phyloP scores from a whole-genome alignment of 371 early-diverging fungal genomes.

The Rhizomucor miehei region DNA sequence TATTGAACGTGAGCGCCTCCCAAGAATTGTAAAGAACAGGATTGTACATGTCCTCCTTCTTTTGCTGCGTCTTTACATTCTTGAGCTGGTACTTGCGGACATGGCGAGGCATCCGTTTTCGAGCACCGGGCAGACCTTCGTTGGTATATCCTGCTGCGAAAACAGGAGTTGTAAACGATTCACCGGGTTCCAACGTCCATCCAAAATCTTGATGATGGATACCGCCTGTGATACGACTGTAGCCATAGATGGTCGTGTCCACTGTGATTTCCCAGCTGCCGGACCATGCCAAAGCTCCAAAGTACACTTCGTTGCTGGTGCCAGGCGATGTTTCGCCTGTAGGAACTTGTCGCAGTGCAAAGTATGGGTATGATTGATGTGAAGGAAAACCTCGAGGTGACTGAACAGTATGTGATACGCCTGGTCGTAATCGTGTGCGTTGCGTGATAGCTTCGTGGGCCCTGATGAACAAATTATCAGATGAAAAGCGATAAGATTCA shows the following conservation, averaged over 20 bases:
- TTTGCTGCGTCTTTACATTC: slow-evolving; percentile 8
- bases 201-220: slow-evolving; percentile 35
- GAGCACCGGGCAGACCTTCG: slow-evolving; percentile 32
- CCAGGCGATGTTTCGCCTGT: slow-evolving; percentile 12
- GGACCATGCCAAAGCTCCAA: slow-evolving; percentile 42
- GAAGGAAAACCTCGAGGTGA: slow-evolving; percentile 35
- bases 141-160: slow-evolving; percentile 31
- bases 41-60: slow-evolving; percentile 16
- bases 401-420: slow-evolving; percentile 21
- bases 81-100: slow-evolving; percentile 9
- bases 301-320: slow-evolving; percentile 26
- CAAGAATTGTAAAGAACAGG: slow-evolving; percentile 45
- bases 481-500: background rate
- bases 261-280: slow-evolving; percentile 37
- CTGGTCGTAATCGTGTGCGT: slow-evolving; percentile 18
- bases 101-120: slow-evolving; percentile 22
- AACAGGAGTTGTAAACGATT: slow-evolving; percentile 11
- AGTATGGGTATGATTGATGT: slow-evolving; percentile 37
- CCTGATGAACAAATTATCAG: no score
- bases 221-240: slow-evolving; percentile 29
- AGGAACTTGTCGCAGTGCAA: slow-evolving; percentile 26
- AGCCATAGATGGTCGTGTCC: slow-evolving; percentile 20
- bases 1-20: slow-evolving; percentile 40
- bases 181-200: slow-evolving; percentile 11
- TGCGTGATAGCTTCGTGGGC: slow-evolving; percentile 29